phyloP scores from a whole-genome alignment of 78 protist species.

The Acrasis kona region DNA sequence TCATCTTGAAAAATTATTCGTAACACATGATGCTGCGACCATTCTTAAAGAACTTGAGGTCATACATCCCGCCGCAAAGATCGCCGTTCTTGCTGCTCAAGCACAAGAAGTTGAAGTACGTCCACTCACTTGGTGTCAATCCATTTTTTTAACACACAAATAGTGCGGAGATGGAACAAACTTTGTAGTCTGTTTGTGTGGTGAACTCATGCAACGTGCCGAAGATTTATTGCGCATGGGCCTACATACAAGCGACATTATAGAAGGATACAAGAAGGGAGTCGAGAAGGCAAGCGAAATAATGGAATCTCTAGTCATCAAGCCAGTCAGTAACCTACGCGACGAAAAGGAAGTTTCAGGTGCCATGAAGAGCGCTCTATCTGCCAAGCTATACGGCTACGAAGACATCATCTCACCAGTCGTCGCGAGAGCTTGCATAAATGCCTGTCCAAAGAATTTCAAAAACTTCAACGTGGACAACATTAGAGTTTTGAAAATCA shows the following conservation, averaged over 20 bases:
- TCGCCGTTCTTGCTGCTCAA: conserved; percentile 87
- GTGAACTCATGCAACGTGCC: conserved; percentile 90
- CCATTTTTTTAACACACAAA: no score
- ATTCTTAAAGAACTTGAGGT: conserved; percentile 91
- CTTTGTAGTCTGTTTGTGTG: conserved; percentile 87
- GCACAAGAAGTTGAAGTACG: conserved; percentile 90
- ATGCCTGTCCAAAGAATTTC: conserved; percentile 49
- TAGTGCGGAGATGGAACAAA: conserved; percentile 99
- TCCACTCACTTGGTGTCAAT: no score
- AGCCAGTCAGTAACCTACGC: conserved; percentile 7
- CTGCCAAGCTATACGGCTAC: conserved; percentile 86
- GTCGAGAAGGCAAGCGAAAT: conserved; percentile 45
- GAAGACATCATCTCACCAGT: conserved; percentile 71
- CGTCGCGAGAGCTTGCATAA: conserved; percentile 82
- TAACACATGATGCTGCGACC: conserved; percentile 97
- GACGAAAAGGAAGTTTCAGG: conserved; percentile 21
- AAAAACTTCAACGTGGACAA: conserved; percentile 93
- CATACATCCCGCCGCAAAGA: conserved; percentile 97
- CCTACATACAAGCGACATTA: conserved; percentile 80
- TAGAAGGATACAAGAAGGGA: conserved; percentile 82
- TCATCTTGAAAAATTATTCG: conserved; percentile 93
- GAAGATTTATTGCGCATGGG: conserved; percentile 73
- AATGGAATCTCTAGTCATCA: conserved; percentile 24
- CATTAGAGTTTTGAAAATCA: conserved; percentile 89
- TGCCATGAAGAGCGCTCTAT: conserved; percentile 61